A percentile compares a stretch with the other conserved stretches of the same genome.
These are phyloP conservation scores for Bacidia gigantensis DNA, from an alignment of 495 filamentous ascomycete species.

Conservation along the genomic window DNA sequence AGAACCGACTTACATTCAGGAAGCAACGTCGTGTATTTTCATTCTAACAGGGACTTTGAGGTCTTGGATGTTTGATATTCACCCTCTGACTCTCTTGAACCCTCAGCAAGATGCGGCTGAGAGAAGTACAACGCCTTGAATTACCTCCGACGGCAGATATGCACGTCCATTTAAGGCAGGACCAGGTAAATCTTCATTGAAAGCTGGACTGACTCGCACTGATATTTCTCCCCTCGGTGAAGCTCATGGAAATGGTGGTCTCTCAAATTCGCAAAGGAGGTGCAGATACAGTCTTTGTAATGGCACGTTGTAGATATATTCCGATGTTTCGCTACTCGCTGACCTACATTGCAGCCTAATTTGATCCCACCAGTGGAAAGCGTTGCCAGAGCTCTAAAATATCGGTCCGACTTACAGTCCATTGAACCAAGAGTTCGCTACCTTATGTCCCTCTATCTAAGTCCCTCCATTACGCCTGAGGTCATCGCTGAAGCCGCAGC, in stretches of 20 bases:
- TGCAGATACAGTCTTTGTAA: slow-evolving; percentile 71
- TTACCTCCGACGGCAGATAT: background rate
- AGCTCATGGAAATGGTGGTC: slow-evolving; percentile 47
- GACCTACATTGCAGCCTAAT: slow-evolving; percentile 37
- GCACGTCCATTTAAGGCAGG: background rate
- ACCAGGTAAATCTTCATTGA: no score
- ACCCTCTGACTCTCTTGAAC: no score
- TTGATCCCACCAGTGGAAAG: slow-evolving; percentile 63
- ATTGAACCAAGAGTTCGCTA: slow-evolving; percentile 63
- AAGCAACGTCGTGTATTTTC: no score
- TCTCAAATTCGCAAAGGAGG: slow-evolving; percentile 59
- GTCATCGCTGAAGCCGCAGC: slow-evolving; percentile 60
- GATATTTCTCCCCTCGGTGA: no score
- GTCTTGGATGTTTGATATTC: no score
- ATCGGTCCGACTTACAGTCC: slow-evolving; percentile 49
- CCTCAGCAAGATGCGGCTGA: background rate
- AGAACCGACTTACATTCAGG: no score
- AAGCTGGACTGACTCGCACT: no score
- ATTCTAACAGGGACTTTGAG: no score
- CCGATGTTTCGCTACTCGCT: background rate
- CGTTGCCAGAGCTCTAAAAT: slow-evolving; percentile 60
- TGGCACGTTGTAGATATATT: slow-evolving; percentile 34
- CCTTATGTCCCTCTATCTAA: slow-evolving; percentile 83
- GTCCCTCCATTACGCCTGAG: slow-evolving; percentile 63
- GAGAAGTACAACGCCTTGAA: background rate